Evolutionary conservation across 139 green algal genomes (phyloP).

Genomic region (Chlamydomonas schloesseri): DNA sequence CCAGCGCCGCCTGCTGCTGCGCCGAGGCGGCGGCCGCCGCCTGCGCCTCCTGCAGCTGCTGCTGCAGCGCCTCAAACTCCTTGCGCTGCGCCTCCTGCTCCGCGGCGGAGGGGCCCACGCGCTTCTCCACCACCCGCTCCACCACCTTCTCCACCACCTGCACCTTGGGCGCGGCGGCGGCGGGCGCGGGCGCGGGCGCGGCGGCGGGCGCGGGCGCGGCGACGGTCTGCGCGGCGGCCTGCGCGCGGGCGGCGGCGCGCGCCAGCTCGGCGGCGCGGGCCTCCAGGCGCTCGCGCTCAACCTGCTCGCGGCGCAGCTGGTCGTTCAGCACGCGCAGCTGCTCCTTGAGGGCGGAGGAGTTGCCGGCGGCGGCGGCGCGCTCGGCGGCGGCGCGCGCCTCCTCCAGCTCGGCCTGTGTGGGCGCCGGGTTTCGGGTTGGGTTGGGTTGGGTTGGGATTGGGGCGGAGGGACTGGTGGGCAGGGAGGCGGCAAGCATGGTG

Average conservation of each 20-base stretch:
- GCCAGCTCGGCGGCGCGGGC: not conserved
- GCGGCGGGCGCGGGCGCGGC: not conserved
- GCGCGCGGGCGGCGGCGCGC: not conserved
- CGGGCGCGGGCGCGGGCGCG: no score
- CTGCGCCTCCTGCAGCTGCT: slow-evolving; percentile 23
- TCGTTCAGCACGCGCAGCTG: slow-evolving; percentile 32
- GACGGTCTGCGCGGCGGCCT: slow-evolving; percentile 1
- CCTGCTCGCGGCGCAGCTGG: slow-evolving; percentile 34
- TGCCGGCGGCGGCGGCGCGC: not conserved
- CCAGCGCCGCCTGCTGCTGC: slow-evolving; percentile 12
- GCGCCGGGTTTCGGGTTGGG: not conserved
- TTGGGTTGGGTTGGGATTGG: not conserved
- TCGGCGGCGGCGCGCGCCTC: slow-evolving; percentile 17
- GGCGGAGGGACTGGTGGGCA: not conserved
- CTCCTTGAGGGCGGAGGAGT: slow-evolving; percentile 4
- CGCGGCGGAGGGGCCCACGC: not conserved
- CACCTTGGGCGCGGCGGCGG: no score
- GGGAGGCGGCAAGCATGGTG: not conserved
- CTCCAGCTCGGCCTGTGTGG: slow-evolving; percentile 11
- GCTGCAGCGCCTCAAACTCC: slow-evolving; percentile 23
- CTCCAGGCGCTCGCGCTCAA: slow-evolving; percentile 16
- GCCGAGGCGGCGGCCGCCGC: not conserved
- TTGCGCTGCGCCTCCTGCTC: slow-evolving; percentile 11
- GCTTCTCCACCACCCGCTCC: not conserved
- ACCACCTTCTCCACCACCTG: not conserved